phyloP scores from a whole-genome alignment of 1,139 yeast species.

The Saccharomyces hybrid region DNA sequence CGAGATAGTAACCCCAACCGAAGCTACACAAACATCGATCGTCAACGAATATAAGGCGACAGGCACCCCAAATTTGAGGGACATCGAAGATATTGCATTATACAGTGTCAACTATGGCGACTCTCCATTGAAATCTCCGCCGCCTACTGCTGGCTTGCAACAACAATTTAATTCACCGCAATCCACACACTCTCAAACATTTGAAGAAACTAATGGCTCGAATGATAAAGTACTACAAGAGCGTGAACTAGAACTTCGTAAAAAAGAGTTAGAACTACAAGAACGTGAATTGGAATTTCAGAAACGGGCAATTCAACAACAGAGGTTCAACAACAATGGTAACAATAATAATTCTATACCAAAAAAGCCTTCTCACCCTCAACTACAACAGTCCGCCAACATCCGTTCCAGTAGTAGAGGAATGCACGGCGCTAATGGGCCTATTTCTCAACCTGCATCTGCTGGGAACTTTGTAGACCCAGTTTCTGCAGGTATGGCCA shows the following conservation, averaged over 20 bases:
- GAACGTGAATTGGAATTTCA: slow-evolving; percentile 37
- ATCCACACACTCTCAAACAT: not conserved
- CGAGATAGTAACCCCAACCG: not conserved
- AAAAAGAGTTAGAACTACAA: slow-evolving; percentile 40
- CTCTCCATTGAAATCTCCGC: slow-evolving; percentile 16
- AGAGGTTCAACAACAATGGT: slow-evolving; percentile 14
- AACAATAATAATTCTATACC: slow-evolving; percentile 10
- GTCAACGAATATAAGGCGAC: slow-evolving; percentile 16
- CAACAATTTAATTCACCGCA: not conserved
- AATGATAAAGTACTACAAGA: slow-evolving; percentile 19
- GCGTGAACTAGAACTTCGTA: slow-evolving; percentile 39
- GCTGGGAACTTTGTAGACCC: slow-evolving; percentile 20
- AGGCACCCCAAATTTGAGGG: slow-evolving; percentile 30
- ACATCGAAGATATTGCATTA: slow-evolving; percentile 29
- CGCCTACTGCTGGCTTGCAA: not conserved
- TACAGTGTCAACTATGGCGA: slow-evolving; percentile 28
- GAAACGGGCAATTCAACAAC: slow-evolving; percentile 27
- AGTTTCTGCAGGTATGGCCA: slow-evolving; percentile 9
- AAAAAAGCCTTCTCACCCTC: slow-evolving; percentile 25
- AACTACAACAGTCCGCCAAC: slow-evolving; percentile 17
- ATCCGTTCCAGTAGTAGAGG: slow-evolving; percentile 16
- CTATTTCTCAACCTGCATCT: slow-evolving; percentile 10
- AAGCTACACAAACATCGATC: not conserved
- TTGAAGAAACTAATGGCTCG: not conserved
- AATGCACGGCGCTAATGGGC: slow-evolving; percentile 26